Conservation (phyloP, 305 asterid species). For the Andrographis paniculata region DNA sequence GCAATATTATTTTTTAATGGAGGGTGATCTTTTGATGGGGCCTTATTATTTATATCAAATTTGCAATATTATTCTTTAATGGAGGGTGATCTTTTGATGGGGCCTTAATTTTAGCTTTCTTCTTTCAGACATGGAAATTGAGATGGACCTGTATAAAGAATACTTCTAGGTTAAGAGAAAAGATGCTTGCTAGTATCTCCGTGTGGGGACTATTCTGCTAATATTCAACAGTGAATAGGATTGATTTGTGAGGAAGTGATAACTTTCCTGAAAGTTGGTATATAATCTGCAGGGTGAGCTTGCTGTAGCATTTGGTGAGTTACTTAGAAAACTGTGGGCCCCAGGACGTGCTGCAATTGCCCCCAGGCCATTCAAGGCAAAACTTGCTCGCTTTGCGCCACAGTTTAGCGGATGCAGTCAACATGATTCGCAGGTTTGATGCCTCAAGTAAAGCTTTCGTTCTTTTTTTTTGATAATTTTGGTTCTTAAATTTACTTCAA, state of each 20-base stretch:
- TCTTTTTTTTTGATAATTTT: too few species aligned
- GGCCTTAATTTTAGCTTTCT: too few species aligned
- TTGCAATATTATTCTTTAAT: too few species aligned
- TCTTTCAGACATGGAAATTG: too few species aligned
- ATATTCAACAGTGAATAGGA: conserved; percentile 12
- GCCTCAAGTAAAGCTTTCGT: conserved; percentile 9
- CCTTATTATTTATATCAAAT: too few species aligned
- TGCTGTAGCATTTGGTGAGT: conserved; percentile 98
- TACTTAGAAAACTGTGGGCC: conserved; percentile 94
- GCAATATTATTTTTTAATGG: too few species aligned
- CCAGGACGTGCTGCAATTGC: conserved; percentile 93
- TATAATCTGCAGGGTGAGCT: conserved; percentile 77
- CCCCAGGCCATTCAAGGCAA: conserved; percentile 85
- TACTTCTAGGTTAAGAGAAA: conserved; percentile 11
- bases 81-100: too few species aligned
- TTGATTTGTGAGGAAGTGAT: conserved; percentile 11
- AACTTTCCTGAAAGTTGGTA: conserved; percentile 15
- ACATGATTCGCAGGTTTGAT: conserved; percentile 93
- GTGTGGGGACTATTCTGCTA: conserved; percentile 9
- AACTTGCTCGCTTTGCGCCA: conserved; percentile 96
- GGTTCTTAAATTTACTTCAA: conserved; percentile 17
- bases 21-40: too few species aligned
- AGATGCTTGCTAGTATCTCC: conserved; percentile 10
- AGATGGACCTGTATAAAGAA: too few species aligned
- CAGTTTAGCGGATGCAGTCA: conserved; percentile 97